Conservation (phyloP, 306 rosid genomes). For the Vigna mungo region DNA sequence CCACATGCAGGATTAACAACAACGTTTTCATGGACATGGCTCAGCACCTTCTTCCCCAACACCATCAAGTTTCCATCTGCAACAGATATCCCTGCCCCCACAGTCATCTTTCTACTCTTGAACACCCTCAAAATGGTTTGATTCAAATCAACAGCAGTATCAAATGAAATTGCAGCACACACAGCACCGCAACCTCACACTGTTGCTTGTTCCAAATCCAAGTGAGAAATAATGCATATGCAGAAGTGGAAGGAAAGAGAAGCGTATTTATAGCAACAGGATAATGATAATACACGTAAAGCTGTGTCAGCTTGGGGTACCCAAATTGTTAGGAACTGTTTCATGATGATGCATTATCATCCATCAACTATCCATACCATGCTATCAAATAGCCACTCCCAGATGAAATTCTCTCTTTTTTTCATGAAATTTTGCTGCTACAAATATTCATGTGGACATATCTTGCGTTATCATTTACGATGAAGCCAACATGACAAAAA, state of each 20-base stretch:
- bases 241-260: neutral
- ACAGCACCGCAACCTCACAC: neutral
- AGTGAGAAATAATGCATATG: neutral
- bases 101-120: conserved; percentile 61
- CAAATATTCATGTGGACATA: neutral
- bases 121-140: neutral
- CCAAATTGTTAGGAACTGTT: conserved; percentile 14
- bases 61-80: conserved; percentile 72
- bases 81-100: conserved; percentile 78
- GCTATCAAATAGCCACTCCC: neutral
- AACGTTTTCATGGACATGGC: conserved; percentile 63
- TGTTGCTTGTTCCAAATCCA: neutral
- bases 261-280: conserved; percentile 20
- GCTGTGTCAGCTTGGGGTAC: neutral
- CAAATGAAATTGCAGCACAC: conserved; percentile 7
- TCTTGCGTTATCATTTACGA: neutral
- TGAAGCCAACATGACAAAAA: neutral
- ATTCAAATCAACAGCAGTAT: neutral
- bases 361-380: neutral
- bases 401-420: neutral
- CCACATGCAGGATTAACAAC: conserved; percentile 65
- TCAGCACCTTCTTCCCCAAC: conserved; percentile 66
- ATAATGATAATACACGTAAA: neutral
- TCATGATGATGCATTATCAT: neutral
- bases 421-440: neutral